Evolutionary conservation across 2,329 filamentous ascomycete genomes (phyloP).

Genomic region (Talaromyces marneffei): DNA sequence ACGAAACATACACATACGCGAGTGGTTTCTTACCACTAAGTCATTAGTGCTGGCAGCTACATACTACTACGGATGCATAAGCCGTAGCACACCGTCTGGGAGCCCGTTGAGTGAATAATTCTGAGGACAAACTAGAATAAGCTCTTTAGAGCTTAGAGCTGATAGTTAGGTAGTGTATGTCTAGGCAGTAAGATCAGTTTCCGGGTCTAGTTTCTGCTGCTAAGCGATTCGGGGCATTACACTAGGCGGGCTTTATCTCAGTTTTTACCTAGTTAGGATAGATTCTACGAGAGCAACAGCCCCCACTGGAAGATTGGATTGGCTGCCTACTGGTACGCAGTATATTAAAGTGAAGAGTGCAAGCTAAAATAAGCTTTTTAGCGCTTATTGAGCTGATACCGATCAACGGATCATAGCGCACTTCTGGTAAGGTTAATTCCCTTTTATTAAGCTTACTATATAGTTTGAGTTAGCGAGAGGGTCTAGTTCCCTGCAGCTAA

Average conservation of each 20-base stretch:
- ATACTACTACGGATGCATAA: background rate
- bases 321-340: too few relatives aligned
- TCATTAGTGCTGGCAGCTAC: too few relatives aligned
- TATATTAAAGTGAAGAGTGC: background rate
- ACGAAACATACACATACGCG: too few relatives aligned
- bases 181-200: background rate
- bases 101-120: too few relatives aligned
- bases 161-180: background rate
- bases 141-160: background rate
- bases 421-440: too few relatives aligned
- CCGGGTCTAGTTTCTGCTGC: background rate
- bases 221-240: background rate
- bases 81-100: too few relatives aligned
- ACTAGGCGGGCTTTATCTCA: too few relatives aligned
- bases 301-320: too few relatives aligned
- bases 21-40: too few relatives aligned
- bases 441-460: too few relatives aligned
- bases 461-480: background rate
- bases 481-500: background rate
- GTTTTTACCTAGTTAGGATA: too few relatives aligned
- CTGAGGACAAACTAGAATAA: background rate
- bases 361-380: background rate
- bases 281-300: too few relatives aligned
- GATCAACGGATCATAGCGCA: background rate
- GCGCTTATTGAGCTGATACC: background rate